Base-by-base conservation (phyloP, 345 rosid genomes). In the Hibiscus trionum region DNA sequence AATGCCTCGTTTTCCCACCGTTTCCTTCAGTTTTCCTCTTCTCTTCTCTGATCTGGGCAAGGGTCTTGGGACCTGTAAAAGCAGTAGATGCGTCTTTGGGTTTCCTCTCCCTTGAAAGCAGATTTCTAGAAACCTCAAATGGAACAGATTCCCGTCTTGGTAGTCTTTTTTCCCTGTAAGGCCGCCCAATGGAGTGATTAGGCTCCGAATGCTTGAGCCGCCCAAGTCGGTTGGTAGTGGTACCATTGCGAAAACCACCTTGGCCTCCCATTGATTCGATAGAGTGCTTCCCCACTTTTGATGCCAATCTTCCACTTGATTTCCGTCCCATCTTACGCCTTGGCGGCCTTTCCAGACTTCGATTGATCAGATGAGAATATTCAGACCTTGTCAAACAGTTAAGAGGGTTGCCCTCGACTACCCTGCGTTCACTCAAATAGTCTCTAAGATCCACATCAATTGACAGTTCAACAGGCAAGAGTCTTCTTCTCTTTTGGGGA, bases 11-110 rank as follows among this genome's bases (percentile, higher is more conserved):
- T 55, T 68, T 71, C 53, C 49, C 69, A 19, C 66, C 65, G 33
- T 61, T 74, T 53, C 58, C 79, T 52, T 72, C 75, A 57, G 76
- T 81, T 15, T 50, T 81, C 35, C 65, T 82, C 82, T 80, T 80
- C 82, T 80, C 86, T 80, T 87, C 83, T 66, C 52, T 82, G 69
- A 85, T 82, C 81, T 85, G 84, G 27, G 84, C 84, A 73, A 83
- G 86, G 66, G 83, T 81, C 81, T 77, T 85, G 60, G 91, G 89
- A 61, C 87, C 82, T 26, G 83, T 67, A 75, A 87, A 87, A 66
- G 77, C 58, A 64, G 52, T 62, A 61, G 81, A 69, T 9, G 65
- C 68, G 55, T 60, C 66, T n/a, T n/a, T 31, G 58, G 70, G 75
- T 73, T 69, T 79, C 76, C 47, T 75, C 68, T 72, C 79, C 68